Conservation (phyloP, 371 early-diverging fungal genomes). For the Cokeromyces recurvatus region DNA sequence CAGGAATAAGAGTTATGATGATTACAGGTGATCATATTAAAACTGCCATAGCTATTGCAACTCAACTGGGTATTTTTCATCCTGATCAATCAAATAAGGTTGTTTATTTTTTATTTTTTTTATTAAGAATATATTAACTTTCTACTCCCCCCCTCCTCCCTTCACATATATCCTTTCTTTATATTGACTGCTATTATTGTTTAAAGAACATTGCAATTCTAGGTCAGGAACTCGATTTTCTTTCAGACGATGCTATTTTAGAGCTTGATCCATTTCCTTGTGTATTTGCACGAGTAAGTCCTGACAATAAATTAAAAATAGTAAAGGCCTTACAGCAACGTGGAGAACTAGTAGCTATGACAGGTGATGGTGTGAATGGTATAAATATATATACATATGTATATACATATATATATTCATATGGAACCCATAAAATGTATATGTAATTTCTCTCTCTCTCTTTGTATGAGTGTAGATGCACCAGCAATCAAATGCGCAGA, state of each 20-base stretch:
- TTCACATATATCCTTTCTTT: no score
- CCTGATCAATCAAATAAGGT: constrained; percentile 7
- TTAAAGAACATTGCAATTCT: constrained; percentile 70
- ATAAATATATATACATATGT: no score
- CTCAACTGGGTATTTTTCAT: constrained; percentile 77
- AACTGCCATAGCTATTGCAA: constrained; percentile 78
- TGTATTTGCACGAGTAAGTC: constrained; percentile 90
- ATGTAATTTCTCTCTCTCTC: no score
- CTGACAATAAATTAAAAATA: constrained; percentile 94
- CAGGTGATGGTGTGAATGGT: no score
- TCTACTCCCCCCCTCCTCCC: no score
- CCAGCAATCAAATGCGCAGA: constrained; percentile 86
- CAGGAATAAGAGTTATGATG: constrained; percentile 90
- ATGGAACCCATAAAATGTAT: no score
- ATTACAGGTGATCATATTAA: constrained; percentile 90
- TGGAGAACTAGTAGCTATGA: constrained; percentile 54
- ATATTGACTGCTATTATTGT: no score
- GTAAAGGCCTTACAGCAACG: constrained; percentile 83
- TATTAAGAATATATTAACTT: no score
- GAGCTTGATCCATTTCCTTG: constrained; percentile 74
- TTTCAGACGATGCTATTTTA: constrained; percentile 75
- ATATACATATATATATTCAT: no score
- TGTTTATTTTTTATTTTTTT: no score
- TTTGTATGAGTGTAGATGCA: constrained; percentile 74
- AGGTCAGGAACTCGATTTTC: constrained; percentile 76